Conservation (phyloP, 768 basidiomycete species). For the Boletus pseudo-olivaceus region DNA sequence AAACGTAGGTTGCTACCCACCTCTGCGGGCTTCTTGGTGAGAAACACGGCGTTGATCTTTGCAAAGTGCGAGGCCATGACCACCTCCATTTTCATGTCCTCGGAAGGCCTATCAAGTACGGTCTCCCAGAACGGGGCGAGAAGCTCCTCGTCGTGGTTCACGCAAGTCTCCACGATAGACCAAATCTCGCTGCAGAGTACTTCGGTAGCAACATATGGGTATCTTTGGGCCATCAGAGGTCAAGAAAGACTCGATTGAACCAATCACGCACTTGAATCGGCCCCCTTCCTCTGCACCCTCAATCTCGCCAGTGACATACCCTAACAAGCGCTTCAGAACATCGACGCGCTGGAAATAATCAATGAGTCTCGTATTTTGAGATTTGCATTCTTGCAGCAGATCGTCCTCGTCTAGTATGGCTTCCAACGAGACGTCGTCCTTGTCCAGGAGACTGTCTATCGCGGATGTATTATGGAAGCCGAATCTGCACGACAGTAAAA, state of each 20-base stretch:
- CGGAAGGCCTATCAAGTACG: slow-evolving; percentile 71
- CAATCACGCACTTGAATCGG: slow-evolving; percentile 69
- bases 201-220: slow-evolving; percentile 90
- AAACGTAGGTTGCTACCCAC: slow-evolving; percentile 42
- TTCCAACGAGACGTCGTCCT: slow-evolving; percentile 86
- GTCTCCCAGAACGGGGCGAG: slow-evolving; percentile 91
- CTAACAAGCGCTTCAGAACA: slow-evolving; percentile 74
- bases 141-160: slow-evolving; percentile 66
- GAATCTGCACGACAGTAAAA: slow-evolving; percentile 52
- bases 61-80: slow-evolving; percentile 89
- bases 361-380: slow-evolving; percentile 85
- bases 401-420: slow-evolving; percentile 93
- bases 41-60: slow-evolving; percentile 87
- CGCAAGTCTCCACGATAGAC: slow-evolving; percentile 88
- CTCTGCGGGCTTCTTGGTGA: slow-evolving; percentile 87
- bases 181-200: slow-evolving; percentile 95
- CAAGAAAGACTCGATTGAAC: not conserved
- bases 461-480: slow-evolving; percentile 86
- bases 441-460: slow-evolving; percentile 87
- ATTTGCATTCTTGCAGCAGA: slow-evolving; percentile 91
- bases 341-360: slow-evolving; percentile 83
- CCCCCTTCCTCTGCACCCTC: slow-evolving; percentile 78
- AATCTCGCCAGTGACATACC: slow-evolving; percentile 84
- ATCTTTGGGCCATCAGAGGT: slow-evolving; percentile 45
- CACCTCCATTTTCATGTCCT: slow-evolving; percentile 85